Conservation (phyloP, 2,329 filamentous ascomycete species). For the Aspergillus terreus region DNA sequence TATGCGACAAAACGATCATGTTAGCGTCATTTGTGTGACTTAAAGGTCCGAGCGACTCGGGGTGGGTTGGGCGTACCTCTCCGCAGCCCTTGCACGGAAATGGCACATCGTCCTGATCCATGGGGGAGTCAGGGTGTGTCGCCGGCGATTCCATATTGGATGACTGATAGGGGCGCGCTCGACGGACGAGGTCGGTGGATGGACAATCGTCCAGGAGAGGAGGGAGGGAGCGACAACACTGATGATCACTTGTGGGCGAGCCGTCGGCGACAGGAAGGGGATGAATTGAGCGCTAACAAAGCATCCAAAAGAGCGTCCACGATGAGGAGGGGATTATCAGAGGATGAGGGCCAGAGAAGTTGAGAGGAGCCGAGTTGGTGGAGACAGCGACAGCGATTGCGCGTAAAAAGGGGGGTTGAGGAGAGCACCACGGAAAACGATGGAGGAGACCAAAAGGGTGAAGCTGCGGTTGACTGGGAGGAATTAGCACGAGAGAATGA, state of each 20-base stretch:
- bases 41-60: not conserved
- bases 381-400: not conserved
- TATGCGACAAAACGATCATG: constrained; percentile 34
- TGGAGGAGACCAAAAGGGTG: not conserved
- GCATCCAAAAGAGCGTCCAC: not conserved
- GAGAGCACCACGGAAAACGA: not conserved
- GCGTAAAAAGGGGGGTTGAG: not conserved
- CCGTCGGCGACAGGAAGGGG: not conserved
- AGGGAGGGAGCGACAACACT: not conserved
- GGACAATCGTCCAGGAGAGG: not conserved
- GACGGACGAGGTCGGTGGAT: not conserved
- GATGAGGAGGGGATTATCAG: too few relatives aligned
- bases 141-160: constrained; percentile 52
- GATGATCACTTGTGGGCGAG: not conserved
- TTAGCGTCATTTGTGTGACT: not conserved
- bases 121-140: constrained; percentile 55
- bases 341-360: too few relatives aligned
- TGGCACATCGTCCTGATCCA: constrained; percentile 73
- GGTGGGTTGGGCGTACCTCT: constrained; percentile 57
- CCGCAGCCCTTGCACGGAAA: constrained; percentile 92
- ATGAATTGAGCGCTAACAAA: not conserved
- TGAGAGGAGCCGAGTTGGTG: too few relatives aligned
- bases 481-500: not conserved
- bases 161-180: not conserved
- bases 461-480: not conserved